Evolutionary conservation across 257 asterid genomes (phyloP).

Genomic region (Echium plantagineum): DNA sequence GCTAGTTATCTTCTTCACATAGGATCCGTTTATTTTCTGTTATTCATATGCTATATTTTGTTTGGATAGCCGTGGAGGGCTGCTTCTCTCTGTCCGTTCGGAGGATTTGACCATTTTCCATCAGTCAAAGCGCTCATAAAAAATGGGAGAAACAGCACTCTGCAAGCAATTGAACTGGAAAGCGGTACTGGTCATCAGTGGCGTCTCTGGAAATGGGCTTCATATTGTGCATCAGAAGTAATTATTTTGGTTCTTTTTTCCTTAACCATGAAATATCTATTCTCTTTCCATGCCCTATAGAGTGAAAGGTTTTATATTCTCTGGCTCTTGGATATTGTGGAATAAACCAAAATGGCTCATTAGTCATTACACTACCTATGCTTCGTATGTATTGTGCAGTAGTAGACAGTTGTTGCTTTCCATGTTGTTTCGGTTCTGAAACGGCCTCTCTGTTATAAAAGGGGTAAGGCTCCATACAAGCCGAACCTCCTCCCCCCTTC

Average conservation of each 20-base stretch:
- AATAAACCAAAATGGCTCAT: background rate
- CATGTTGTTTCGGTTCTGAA: too few relatives aligned
- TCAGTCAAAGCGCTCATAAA: conserved; percentile 64
- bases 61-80: conserved; percentile 95
- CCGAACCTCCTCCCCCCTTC: too few relatives aligned
- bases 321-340: too few relatives aligned
- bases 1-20: background rate
- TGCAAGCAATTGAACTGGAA: conserved; percentile 89
- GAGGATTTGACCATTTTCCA: conserved; percentile 56
- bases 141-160: conserved; percentile 75
- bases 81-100: conserved; percentile 82
- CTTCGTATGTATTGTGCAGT: too few relatives aligned
- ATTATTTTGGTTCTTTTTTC: background rate
- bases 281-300: too few relatives aligned
- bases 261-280: background rate
- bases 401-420: too few relatives aligned
- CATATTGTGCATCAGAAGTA: conserved; percentile 97
- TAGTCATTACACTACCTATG: background rate
- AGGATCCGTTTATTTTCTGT: conserved; percentile 3
- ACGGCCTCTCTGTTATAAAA: too few relatives aligned
- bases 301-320: too few relatives aligned
- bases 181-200: conserved; percentile 88
- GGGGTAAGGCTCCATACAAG: too few relatives aligned
- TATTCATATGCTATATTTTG: conserved; percentile 20
- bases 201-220: conserved; percentile 99